phyloP scores from a whole-genome alignment of 441 rosid genomes.

The Mallotus repandus region DNA sequence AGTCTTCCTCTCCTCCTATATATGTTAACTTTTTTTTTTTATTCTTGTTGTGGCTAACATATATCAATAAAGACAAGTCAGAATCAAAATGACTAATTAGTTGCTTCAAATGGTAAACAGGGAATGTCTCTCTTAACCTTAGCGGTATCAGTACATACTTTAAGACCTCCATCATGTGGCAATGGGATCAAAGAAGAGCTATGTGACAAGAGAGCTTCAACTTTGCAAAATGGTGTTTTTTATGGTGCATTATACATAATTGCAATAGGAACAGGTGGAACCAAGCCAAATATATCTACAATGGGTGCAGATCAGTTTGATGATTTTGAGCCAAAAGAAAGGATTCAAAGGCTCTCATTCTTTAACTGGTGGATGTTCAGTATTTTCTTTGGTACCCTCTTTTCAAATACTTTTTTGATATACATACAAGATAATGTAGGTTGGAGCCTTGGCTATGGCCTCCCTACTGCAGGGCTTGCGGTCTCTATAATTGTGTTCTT shows the following conservation, averaged over 20 bases:
- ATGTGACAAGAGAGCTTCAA: slow-evolving; percentile 49
- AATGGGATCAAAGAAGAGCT: slow-evolving; percentile 13
- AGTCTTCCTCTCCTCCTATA: too few species aligned
- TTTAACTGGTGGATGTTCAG: slow-evolving; percentile 97
- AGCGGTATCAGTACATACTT: slow-evolving; percentile 55
- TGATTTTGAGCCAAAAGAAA: slow-evolving; percentile 66
- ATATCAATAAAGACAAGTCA: too few species aligned
- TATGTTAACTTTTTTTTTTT: too few species aligned
- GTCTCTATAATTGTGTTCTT: slow-evolving; percentile 57
- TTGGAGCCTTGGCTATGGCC: slow-evolving; percentile 65
- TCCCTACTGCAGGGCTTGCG: slow-evolving; percentile 63
- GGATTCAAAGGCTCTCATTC: slow-evolving; percentile 63
- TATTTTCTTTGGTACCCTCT: slow-evolving; percentile 73
- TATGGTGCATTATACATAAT: slow-evolving; percentile 65
- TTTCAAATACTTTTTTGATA: slow-evolving; percentile 67
- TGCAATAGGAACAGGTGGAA: slow-evolving; percentile 75
- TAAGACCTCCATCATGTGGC: slow-evolving; percentile 68
- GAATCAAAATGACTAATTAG: not conserved
- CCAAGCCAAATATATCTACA: slow-evolving; percentile 86
- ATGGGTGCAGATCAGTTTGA: slow-evolving; percentile 93
- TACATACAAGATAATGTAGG: slow-evolving; percentile 88
- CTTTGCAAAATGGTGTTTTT: slow-evolving; percentile 52
- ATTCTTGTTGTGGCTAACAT: too few species aligned
- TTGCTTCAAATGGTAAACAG: slow-evolving; percentile 28
- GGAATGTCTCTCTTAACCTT: slow-evolving; percentile 69